Evolutionary conservation across 495 filamentous ascomycete species (phyloP).

Genomic region (Melanomma pulvis-pyrius): DNA sequence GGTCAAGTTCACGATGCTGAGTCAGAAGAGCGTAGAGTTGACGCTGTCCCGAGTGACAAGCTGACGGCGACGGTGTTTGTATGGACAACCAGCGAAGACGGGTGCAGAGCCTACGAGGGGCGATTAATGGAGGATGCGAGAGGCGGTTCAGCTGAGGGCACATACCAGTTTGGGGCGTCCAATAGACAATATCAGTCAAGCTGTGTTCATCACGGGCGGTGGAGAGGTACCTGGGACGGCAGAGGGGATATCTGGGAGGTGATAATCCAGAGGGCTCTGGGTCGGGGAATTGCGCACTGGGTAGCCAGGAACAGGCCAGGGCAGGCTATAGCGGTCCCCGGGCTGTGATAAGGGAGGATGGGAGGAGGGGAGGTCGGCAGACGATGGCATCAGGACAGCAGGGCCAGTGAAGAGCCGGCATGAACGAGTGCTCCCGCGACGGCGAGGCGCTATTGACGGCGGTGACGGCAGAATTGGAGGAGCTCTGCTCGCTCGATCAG

Average conservation of each 20-base stretch:
- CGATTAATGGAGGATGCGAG: not conserved
- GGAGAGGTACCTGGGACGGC: constrained; percentile 8
- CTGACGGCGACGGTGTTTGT: not conserved
- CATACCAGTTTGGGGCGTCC: constrained; percentile 3
- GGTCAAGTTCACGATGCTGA: constrained; percentile 23
- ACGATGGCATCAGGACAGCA: constrained; percentile 19
- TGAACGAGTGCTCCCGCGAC: constrained; percentile 13
- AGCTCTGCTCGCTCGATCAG: no score
- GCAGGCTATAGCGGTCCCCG: constrained; percentile 3
- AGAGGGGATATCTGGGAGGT: constrained; percentile 19
- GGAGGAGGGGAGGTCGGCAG: not conserved
- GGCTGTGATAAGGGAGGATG: constrained; percentile 8
- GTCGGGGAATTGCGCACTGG: constrained; percentile 15
- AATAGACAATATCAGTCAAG: constrained; percentile 2
- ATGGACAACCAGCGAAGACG: not conserved
- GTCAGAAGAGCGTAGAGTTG: constrained; percentile 12
- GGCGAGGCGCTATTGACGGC: constrained; percentile 20
- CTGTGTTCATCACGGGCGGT: not conserved
- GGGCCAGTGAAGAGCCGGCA: constrained; percentile 16
- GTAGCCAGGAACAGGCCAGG: constrained; percentile 2
- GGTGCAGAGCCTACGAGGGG: not conserved
- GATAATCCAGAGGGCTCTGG: constrained; percentile 20
- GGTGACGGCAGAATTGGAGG: no score
- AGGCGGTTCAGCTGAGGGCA: not conserved
- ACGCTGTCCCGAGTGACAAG: not conserved